A percentile compares a stretch with the other conserved stretches of the same genome.
Conservation (phyloP, 805 yeast species). For the Monosporozyma aquatica region DNA sequence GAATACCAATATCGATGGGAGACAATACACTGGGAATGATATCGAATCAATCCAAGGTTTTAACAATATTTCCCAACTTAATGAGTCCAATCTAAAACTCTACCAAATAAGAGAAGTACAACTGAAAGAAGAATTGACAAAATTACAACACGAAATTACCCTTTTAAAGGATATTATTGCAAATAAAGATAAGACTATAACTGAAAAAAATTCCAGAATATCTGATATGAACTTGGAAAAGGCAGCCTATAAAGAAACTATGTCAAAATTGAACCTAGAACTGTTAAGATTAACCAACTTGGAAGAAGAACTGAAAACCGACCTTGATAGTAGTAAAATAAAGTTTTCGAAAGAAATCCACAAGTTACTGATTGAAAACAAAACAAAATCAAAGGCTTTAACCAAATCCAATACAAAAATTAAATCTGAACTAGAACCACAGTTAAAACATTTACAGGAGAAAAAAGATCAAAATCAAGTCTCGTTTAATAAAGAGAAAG, state of each 20-base stretch:
- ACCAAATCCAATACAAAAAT: neutral
- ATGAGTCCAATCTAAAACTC: neutral
- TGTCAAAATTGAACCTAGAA: slow-evolving; percentile 22
- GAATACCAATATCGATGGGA: neutral
- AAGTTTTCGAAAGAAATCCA: slow-evolving; percentile 30
- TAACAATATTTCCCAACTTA: neutral
- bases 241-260: slow-evolving; percentile 25
- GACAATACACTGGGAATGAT: neutral
- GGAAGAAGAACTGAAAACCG: slow-evolving; percentile 10
- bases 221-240: slow-evolving; percentile 21
- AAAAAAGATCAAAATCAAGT: neutral
- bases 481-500: neutral
- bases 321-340: neutral
- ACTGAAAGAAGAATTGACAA: slow-evolving; percentile 2
- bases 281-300: slow-evolving; percentile 20
- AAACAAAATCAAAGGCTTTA: neutral
- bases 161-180: neutral
- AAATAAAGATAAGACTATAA: neutral
- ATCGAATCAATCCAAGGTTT: neutral
- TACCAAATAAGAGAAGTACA: slow-evolving; percentile 1
- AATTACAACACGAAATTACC: neutral
- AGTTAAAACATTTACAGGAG: neutral
- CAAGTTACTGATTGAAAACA: neutral
- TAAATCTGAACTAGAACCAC: neutral
- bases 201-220: slow-evolving; percentile 5